These are phyloP conservation scores for Beauveria asiatica DNA, from an alignment of 2,329 filamentous ascomycete genomes.

Conservation along the genomic window DNA sequence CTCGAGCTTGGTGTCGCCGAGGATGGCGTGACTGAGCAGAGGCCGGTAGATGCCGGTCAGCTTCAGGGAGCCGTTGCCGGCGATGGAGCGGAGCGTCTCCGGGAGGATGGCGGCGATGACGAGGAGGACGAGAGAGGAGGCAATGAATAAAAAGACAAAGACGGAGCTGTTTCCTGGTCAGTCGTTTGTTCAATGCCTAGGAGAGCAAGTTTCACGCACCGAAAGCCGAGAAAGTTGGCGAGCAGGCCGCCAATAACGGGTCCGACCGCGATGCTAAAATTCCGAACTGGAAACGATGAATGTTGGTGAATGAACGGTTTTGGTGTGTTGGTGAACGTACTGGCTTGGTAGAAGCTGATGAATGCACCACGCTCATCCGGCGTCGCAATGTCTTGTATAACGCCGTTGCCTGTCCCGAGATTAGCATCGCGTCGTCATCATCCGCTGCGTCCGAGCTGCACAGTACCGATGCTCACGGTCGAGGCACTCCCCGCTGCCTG, in stretches of 20 bases:
- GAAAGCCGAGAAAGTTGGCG: background rate
- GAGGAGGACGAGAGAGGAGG: background rate
- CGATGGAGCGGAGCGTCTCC: background rate
- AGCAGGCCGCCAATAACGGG: background rate
- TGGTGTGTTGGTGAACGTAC: slow-evolving; percentile 13
- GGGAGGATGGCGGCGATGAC: background rate
- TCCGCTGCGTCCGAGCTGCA: background rate
- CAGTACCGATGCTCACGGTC: slow-evolving; percentile 36
- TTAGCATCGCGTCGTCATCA: background rate
- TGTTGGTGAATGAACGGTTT: background rate
- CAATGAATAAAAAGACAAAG: background rate
- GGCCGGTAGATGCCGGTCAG: background rate
- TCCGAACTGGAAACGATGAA: background rate
- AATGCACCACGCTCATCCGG: slow-evolving; percentile 20
- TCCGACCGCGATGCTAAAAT: background rate
- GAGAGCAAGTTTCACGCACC: background rate
- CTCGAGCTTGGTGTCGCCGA: background rate
- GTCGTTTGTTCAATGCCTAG: background rate
- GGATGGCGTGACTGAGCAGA: background rate
- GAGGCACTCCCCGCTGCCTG: slow-evolving; percentile 40
- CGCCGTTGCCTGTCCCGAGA: slow-evolving; percentile 19
- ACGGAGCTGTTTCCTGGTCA: background rate
- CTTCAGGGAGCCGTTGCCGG: background rate
- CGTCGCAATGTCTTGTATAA: slow-evolving; percentile 23
- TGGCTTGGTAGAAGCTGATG: slow-evolving; percentile 24